These are phyloP conservation scores for Bretschneidera sinensis DNA, from an alignment of 345 rosid species.

Conservation along the genomic window DNA sequence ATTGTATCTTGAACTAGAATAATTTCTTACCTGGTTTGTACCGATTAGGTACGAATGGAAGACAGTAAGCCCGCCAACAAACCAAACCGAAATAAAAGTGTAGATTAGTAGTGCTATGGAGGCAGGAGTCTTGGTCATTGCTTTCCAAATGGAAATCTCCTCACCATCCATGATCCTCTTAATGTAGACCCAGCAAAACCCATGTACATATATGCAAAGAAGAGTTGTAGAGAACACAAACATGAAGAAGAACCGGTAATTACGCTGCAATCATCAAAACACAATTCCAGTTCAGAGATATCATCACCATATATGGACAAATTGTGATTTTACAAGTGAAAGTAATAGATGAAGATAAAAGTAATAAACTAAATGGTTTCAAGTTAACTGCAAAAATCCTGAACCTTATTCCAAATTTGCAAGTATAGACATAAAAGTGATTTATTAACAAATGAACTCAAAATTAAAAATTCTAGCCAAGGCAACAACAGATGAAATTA, in stretches of 20 bases:
- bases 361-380: not conserved
- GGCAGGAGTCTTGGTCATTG: slow-evolving; percentile 80
- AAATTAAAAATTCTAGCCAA: not conserved
- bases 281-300: slow-evolving; percentile 2
- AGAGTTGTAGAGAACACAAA: slow-evolving; percentile 66
- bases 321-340: slow-evolving; percentile 2
- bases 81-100: slow-evolving; percentile 72
- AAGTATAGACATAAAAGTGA: too few relatives aligned
- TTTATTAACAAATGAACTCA: not conserved
- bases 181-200: slow-evolving; percentile 86
- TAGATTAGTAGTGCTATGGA: slow-evolving; percentile 74
- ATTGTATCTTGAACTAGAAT: not conserved
- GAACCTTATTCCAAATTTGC: not conserved
- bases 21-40: slow-evolving; percentile 68
- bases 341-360: not conserved
- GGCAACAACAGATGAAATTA: too few relatives aligned
- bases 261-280: slow-evolving; percentile 61
- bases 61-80: slow-evolving; percentile 86
- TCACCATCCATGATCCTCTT: slow-evolving; percentile 60
- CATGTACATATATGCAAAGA: slow-evolving; percentile 81
- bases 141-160: slow-evolving; percentile 65
- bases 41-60: slow-evolving; percentile 86
- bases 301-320: slow-evolving; percentile 2
- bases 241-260: slow-evolving; percentile 93
- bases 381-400: not conserved